These are phyloP conservation scores for Aquilaria yunnanensis DNA, from an alignment of 345 rosid genomes.

Conservation along the genomic window DNA sequence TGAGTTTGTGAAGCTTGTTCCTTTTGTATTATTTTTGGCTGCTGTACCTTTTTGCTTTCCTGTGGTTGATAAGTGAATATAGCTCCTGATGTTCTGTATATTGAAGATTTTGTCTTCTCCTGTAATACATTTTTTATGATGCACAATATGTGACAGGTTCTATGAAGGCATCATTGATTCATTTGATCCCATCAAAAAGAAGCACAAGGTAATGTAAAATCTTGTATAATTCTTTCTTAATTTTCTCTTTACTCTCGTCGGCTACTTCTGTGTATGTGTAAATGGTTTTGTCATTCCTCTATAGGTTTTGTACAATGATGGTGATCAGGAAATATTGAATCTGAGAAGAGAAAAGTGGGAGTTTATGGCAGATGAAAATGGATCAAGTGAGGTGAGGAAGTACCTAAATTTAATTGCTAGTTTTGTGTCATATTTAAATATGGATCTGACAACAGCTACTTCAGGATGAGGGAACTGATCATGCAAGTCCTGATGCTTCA, in stretches of 20 bases:
- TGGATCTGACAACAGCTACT: conserved; percentile 11
- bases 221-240: background rate
- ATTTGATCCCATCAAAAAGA: conserved; percentile 50
- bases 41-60: too few relatives aligned
- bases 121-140: background rate
- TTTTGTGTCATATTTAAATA: background rate
- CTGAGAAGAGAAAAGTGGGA: conserved; percentile 53
- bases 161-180: conserved; percentile 55
- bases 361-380: conserved; percentile 28
- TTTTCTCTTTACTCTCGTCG: background rate
- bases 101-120: background rate
- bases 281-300: conserved; percentile 5
- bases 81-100: background rate
- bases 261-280: background rate
- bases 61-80: too few relatives aligned
- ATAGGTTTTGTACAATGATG: conserved; percentile 63
- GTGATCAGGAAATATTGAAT: conserved; percentile 54
- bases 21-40: too few relatives aligned
- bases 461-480: conserved; percentile 47
- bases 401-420: background rate
- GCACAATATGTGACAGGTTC: conserved; percentile 41
- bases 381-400: conserved; percentile 36
- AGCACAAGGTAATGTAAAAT: conserved; percentile 55
- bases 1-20: too few relatives aligned
- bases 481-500: conserved; percentile 32